Conservation (phyloP, 2,329 filamentous ascomycete genomes). For the Pseudocercospora cruenta region DNA sequence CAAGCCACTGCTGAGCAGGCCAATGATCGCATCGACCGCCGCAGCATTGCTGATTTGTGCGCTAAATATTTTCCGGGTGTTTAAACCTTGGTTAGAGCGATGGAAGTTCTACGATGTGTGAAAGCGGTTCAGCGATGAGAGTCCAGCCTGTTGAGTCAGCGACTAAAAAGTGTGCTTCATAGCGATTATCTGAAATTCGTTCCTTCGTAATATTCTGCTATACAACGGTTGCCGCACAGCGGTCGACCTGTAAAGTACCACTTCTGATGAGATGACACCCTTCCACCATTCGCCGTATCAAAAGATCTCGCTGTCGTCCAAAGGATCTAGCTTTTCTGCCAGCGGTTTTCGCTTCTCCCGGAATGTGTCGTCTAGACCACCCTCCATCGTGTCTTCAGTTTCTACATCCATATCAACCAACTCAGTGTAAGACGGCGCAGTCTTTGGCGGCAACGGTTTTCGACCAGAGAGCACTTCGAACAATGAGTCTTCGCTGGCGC, state of each 20-base stretch:
- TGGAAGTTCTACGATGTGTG: too few species aligned
- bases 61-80: too few species aligned
- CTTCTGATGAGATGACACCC: neutral
- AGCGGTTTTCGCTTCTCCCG: constrained; percentile 36
- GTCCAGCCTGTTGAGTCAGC: too few species aligned
- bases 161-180: too few species aligned
- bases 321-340: constrained; percentile 9
- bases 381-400: constrained; percentile 28
- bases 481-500: constrained; percentile 51
- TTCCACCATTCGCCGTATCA: neutral
- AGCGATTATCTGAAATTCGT: too few species aligned
- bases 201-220: neutral
- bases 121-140: too few species aligned
- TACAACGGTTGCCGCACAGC: neutral
- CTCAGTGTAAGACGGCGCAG: constrained; percentile 37
- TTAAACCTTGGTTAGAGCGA: too few species aligned
- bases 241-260: neutral
- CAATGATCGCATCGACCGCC: too few species aligned
- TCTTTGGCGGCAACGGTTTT: constrained; percentile 45
- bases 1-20: too few species aligned
- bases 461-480: constrained; percentile 53
- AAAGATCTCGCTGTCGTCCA: neutral
- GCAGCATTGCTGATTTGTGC: too few species aligned
- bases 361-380: constrained; percentile 51
- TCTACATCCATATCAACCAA: constrained; percentile 38